Evolutionary conservation across 2,329 filamentous ascomycete genomes (phyloP).

Genomic region (Huntiella bhutanensis): DNA sequence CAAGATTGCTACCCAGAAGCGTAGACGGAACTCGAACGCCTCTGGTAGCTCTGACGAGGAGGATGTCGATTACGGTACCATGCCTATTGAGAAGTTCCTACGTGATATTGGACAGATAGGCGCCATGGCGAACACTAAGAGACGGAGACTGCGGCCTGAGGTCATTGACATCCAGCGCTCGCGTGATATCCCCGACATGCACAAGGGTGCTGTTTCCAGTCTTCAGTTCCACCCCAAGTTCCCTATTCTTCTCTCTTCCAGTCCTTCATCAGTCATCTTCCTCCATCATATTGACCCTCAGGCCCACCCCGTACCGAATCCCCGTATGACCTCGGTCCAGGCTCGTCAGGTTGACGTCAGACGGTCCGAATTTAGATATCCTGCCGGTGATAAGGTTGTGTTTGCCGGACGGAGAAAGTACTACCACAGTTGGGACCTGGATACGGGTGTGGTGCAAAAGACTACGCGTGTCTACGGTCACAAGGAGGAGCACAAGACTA

Average conservation of each 20-base stretch:
- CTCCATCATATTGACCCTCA: conserved; percentile 74
- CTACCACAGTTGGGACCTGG: conserved; percentile 87
- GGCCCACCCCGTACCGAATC: conserved; percentile 62
- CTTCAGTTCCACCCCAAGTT: conserved; percentile 79
- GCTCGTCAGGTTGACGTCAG: conserved; percentile 68
- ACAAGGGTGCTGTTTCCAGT: conserved; percentile 62
- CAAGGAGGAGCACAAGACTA: conserved; percentile 64
- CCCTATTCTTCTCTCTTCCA: conserved; percentile 77
- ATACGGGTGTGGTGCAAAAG: conserved; percentile 66
- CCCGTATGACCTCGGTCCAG: conserved; percentile 76
- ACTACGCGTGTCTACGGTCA: conserved; percentile 58
- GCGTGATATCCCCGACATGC: conserved; percentile 63
- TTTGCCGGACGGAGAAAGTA: conserved; percentile 75
- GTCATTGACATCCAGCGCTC: conserved; percentile 78
- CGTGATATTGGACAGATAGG: conserved; percentile 54
- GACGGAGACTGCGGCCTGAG: conserved; percentile 63
- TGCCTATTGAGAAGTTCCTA: conserved; percentile 64
- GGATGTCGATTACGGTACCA: conserved; percentile 40
- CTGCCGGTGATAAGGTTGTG: conserved; percentile 60
- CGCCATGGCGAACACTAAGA: conserved; percentile 32
- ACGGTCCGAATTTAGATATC: conserved; percentile 61
- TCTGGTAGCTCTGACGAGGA: conserved; percentile 23
- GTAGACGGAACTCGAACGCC: conserved; percentile 29
- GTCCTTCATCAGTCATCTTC: conserved; percentile 66
- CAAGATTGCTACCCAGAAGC: conserved; percentile 30